Percentiles rank a stretch among this genome's conserved stretches.
Conservation (phyloP, 1,284 basidiomycete genomes). For the Cutaneotrichosporon sp. region DNA sequence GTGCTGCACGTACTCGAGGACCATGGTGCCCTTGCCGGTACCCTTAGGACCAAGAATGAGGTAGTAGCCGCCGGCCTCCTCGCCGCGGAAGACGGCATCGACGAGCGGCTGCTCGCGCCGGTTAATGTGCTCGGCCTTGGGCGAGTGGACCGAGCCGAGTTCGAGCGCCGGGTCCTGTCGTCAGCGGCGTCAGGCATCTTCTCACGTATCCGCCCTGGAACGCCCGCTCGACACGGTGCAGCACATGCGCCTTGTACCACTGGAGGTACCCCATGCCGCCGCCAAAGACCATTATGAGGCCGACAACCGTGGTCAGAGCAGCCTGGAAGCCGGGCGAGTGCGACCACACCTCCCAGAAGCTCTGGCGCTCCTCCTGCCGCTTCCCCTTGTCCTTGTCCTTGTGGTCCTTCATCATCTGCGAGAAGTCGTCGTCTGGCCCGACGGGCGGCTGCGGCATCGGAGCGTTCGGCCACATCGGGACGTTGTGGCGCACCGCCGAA, state of each 20-base stretch:
- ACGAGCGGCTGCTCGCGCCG: constrained; percentile 73
- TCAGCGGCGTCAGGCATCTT: constrained; percentile 7
- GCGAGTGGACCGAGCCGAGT: constrained; percentile 58
- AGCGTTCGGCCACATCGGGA: constrained; percentile 42
- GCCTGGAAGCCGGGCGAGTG: constrained; percentile 49
- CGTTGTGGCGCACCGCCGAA: constrained; percentile 13
- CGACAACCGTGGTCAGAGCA: constrained; percentile 50
- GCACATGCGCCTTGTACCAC: constrained; percentile 77
- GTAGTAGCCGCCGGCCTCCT: constrained; percentile 71
- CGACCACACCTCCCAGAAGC: constrained; percentile 42
- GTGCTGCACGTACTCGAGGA: constrained; percentile 61
- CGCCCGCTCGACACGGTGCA: constrained; percentile 64
- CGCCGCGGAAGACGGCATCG: constrained; percentile 72
- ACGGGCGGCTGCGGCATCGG: constrained; percentile 40
- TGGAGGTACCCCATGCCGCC: constrained; percentile 67
- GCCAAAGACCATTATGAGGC: constrained; percentile 47
- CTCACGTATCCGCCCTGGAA: constrained; percentile 49
- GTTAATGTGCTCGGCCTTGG: constrained; percentile 62
- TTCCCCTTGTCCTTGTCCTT: constrained; percentile 4
- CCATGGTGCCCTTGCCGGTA: constrained; percentile 73
- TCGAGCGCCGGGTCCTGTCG: constrained; percentile 77
- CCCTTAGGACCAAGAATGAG: constrained; percentile 75
- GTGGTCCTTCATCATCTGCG: background rate
- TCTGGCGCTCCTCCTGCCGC: constrained; percentile 14
- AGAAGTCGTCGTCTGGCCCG: constrained; percentile 32